Base-by-base conservation (phyloP, 73 alveolate species). In the Tetrahymena elliotti region DNA sequence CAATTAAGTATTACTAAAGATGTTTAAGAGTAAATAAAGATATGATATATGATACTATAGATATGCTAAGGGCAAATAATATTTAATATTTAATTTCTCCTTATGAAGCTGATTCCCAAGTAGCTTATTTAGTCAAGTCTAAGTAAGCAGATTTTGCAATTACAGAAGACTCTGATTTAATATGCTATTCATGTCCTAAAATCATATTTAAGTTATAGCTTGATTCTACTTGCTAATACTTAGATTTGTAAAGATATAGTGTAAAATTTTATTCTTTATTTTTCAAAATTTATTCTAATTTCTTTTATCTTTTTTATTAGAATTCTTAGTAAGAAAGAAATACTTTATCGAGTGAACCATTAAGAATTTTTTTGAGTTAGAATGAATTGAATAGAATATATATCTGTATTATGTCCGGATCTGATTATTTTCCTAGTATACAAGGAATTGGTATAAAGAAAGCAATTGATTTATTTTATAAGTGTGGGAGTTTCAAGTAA, bases 91-190 rank as follows among this genome's bases (percentile, higher is more conserved):
- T 98, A 15, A 96, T 98, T 0, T 98, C 99, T 0, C 99, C 99
- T n/a, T 99, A 98, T 97, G 99, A 99, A 94, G 99, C 99, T 31
- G 99, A 99, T 96, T 98, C 99, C 16, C 97, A 99, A 96, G 95
- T 98, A 35, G 99, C 99, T 47, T 98, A 98, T 95, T 95, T 99
- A 95, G 98, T 98, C 95, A 98, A 94, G 52, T 97, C 94, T 95
- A 98, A 98, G 33, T 54, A 94, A 52, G 98, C 98, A 52, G 99
- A 99, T 95, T 97, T 99, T 95, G 99, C 99, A 10, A 97, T 99
- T 34, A 97, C 99, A 52, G 99, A 99, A 96, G 99, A 99, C 97
- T 97, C 99, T 92, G 99, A 99, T 94, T 96, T 99, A 83, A 97
- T 98, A 33, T 99, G 99, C 34, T 99, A 97, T 96, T 98, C 98